These are phyloP conservation scores for Vigna radiata DNA, from an alignment of 306 rosid genomes.

Conservation along the genomic window DNA sequence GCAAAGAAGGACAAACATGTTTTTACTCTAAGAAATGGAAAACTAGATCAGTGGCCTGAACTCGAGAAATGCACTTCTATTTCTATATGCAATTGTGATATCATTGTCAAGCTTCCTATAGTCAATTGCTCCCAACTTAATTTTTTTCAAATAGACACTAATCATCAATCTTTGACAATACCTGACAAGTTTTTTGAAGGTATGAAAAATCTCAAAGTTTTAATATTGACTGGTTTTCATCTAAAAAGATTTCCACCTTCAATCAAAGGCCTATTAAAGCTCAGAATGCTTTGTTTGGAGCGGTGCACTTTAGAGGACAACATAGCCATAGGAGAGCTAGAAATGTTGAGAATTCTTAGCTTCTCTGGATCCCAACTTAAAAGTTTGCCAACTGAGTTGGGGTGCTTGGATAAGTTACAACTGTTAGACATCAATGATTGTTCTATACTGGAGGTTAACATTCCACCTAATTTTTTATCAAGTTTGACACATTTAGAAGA, in stretches of 20 bases:
- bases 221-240: not conserved
- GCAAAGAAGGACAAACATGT: constrained; percentile 4
- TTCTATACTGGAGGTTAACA: not conserved
- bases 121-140: not conserved
- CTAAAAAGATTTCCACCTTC: not conserved
- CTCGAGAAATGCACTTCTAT: constrained; percentile 7
- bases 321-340: no score
- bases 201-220: constrained; percentile 12
- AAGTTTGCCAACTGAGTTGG: no score
- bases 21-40: constrained; percentile 10
- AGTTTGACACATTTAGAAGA: not conserved
- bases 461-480: not conserved
- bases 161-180: no score
- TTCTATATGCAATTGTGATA: constrained; percentile 7
- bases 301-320: no score
- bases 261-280: not conserved
- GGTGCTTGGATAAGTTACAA: no score
- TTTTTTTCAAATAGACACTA: no score
- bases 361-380: no score
- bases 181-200: not conserved
- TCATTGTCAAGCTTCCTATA: not conserved
- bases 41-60: constrained; percentile 11
- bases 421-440: not conserved
- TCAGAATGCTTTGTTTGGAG: no score
- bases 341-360: no score